Evolutionary conservation across 495 filamentous ascomycete species (phyloP), one percentile per base, ranked within the genome.

Genomic region (Cercophora scortea): DNA sequence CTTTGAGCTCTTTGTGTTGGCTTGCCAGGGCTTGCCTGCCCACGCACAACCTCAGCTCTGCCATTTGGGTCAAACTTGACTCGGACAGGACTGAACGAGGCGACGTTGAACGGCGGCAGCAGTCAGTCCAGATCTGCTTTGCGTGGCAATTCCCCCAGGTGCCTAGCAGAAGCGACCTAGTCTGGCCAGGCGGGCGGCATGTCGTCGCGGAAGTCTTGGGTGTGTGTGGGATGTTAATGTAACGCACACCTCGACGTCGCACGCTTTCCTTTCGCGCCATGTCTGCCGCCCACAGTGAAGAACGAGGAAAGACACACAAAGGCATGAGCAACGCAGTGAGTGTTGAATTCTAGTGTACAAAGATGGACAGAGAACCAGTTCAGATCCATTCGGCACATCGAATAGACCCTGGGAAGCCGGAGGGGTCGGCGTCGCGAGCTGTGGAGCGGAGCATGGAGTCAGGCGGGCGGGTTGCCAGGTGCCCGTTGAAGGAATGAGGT

Each of bases 401-500:
- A 25, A 25, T 25, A 5, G 25, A 25, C 25, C 25, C 25, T 25
- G 25, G n/a, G 25, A 25, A 25, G 47, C 47, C 34, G 35, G 47
- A 41, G 47, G 47, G 25, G 47, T 49, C 35, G 47, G 47, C 47
- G n/a, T 49, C 32, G 34, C n/a, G 34, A 9, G 6, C n/a, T 6
- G 46, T 48, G 46, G 46, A 48, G 46, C 46, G 32, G 17, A n/a
- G n/a, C 33, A 35, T 12, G n/a, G n/a, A 12, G 36, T 11, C 44
- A 32, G 8, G 36, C 47, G 49, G 47, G 49, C 32, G 32, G 49
- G 45, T 25, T 25, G 25, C 25, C 25, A 25, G 25, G 25, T 25
- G 25, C 25, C 25, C 25, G 25, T 25, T 25, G 25, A 25, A 25
- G 54, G 52, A 50, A 56, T 61, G 58, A 63, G 58, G 61, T 58